Base-by-base conservation (phyloP, 352 stramenopile genomes). In the Phytophthora crassamura region DNA sequence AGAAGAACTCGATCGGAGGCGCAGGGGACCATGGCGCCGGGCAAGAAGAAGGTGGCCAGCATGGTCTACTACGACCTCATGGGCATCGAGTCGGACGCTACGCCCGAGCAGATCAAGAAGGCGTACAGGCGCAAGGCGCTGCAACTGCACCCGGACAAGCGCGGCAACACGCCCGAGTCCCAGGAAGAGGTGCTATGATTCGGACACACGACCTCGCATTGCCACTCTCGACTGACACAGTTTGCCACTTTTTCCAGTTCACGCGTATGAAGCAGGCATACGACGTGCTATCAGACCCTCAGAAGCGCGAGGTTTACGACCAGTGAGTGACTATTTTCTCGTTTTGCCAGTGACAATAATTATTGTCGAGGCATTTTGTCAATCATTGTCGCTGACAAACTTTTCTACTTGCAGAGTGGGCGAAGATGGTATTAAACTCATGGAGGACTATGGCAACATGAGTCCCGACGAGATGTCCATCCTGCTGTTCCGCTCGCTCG, bases 251-350 rank as follows among this genome's bases (percentile, higher is more conserved):
- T 8, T 33, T 30, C 40, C 68, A 93, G 58, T 99, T 99, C 69
- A 96, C 88, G 34, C 75, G 80, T 35, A 93, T 98, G 68, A 97
- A 97, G 60, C 57, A 94, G 58, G 96, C 96, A 16, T 98, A 98
- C 70, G 94, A 99, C 67, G 82, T 97, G 32, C 79, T 99, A 28
- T 87, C 75, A 5, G 93, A 98, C 74, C 82, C 88, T 22, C 78
- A 94, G 57, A 93, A 94, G 69, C 80, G 86, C 8, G 80, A 93
- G 41, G 66, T 95, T 51, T 94, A 94, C 61, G 86, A 93, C 67
- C 80, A 88, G 77, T 90, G 70, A 40, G 78, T 62, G 22, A 0
- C 1, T 50, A 20, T 58, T 16, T 39, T 55, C 7, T 56, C 20
- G 20, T 43, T 33, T 38, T 50, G 25, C 8, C 53, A 30, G 25